These are phyloP conservation scores for Eutrema yunnanense DNA, from an alignment of 345 rosid species.

Conservation along the genomic window DNA sequence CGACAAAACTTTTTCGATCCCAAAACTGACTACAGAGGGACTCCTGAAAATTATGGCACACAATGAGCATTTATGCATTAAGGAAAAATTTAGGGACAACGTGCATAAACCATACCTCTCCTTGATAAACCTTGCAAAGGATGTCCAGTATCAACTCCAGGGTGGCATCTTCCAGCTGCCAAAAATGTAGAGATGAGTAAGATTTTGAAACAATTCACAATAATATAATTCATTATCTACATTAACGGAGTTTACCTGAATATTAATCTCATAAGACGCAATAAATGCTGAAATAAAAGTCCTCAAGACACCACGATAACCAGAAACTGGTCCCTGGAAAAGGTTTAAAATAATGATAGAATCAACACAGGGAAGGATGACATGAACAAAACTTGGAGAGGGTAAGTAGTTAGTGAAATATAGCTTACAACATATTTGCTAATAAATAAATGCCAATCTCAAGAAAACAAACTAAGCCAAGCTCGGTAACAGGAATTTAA, in stretches of 20 bases:
- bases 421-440: neutral
- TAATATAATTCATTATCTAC: neutral
- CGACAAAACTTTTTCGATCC: constrained; percentile 85
- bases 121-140: constrained; percentile 78
- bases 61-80: constrained; percentile 22
- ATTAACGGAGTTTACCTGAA: constrained; percentile 47
- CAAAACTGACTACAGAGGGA: constrained; percentile 95
- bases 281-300: constrained; percentile 86
- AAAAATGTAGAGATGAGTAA: constrained; percentile 14
- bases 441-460: neutral
- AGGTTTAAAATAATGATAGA: neutral
- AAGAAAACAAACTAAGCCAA: constrained; percentile 8
- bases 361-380: neutral
- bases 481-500: constrained; percentile 11
- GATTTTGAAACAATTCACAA: constrained; percentile 5
- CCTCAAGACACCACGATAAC: constrained; percentile 81
- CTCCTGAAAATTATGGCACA: constrained; percentile 48
- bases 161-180: constrained; percentile 64
- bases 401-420: neutral
- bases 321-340: constrained; percentile 66
- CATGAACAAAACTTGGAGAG: constrained; percentile 8
- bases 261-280: constrained; percentile 88
- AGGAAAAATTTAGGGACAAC: constrained; percentile 3
- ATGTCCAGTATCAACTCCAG: constrained; percentile 75
- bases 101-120: constrained; percentile 60